Evolutionary conservation across 75 land plant species (phyloP).

Genomic region (Gnetum montanum): DNA sequence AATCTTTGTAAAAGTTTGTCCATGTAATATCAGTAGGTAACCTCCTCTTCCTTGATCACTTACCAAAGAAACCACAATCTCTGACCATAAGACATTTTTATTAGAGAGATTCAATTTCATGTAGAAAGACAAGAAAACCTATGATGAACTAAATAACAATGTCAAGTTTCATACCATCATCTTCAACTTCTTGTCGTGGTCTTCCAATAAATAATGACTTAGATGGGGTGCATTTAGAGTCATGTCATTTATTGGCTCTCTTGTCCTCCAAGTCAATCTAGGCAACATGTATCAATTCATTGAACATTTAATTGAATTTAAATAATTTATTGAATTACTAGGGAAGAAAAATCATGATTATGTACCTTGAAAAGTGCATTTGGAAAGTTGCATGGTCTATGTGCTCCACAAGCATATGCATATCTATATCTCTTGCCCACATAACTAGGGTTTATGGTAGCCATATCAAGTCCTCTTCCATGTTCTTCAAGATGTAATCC

Average conservation of each 20-base stretch:
- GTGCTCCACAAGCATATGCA: conserved; percentile 83
- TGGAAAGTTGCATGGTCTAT: conserved; percentile 72
- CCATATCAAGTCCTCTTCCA: conserved; percentile 76
- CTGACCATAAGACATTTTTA: conserved; percentile 13
- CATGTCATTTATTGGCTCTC: conserved; percentile 66
- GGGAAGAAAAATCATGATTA: neutral
- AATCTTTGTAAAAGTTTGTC: conserved; percentile 48
- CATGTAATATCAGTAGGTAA: conserved; percentile 52
- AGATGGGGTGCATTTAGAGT: conserved; percentile 57
- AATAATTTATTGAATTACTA: neutral
- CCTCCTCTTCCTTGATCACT: conserved; percentile 50
- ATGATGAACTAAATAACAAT: too few species aligned
- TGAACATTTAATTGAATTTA: too few species aligned
- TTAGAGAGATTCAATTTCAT: neutral
- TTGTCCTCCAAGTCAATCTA: conserved; percentile 58
- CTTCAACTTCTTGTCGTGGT: conserved; percentile 59
- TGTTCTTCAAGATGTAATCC: conserved; percentile 63
- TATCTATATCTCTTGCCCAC: conserved; percentile 56
- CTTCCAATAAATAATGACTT: conserved; percentile 82
- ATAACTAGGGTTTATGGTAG: conserved; percentile 57
- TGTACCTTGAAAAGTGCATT: conserved; percentile 66
- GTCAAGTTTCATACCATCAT: conserved; percentile 48
- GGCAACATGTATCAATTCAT: neutral
- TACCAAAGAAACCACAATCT: conserved; percentile 65
- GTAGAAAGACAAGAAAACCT: neutral